phyloP scores from a whole-genome alignment of 305 asterid species.

The Solanum chacoense region DNA sequence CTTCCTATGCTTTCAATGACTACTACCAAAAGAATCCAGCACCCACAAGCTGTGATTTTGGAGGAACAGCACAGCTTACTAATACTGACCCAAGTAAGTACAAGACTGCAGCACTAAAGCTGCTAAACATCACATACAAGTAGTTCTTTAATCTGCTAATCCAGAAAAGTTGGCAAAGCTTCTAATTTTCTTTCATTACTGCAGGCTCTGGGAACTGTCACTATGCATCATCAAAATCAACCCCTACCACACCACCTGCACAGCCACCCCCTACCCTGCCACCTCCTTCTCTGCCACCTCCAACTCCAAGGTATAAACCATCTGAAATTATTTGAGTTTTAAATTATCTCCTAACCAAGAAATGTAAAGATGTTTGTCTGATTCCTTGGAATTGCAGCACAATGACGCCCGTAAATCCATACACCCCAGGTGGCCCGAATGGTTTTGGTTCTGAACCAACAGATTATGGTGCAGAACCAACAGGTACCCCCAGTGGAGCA shows the following conservation, averaged over 20 bases:
- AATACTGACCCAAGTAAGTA: constrained; percentile 38
- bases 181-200: constrained; percentile 7
- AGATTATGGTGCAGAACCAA: constrained; percentile 62
- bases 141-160: background rate
- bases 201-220: constrained; percentile 79
- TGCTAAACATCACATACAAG: background rate
- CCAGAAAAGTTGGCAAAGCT: background rate
- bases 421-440: constrained; percentile 43
- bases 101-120: background rate
- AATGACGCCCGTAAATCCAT: constrained; percentile 31
- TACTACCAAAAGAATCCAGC: constrained; percentile 48
- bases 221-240: constrained; percentile 29
- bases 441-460: constrained; percentile 61
- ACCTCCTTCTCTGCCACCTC: background rate
- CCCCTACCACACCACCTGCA: constrained; percentile 6
- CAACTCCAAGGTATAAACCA: constrained; percentile 3
- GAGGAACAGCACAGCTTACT: constrained; percentile 38
- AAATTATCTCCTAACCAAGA: background rate
- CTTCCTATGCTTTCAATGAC: constrained; percentile 47
- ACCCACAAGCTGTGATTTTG: constrained; percentile 48
- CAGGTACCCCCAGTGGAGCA: constrained; percentile 62
- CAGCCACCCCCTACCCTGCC: constrained; percentile 5
- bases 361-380: background rate
- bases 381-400: constrained; percentile 11
- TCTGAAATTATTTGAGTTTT: background rate